Base-by-base conservation (phyloP, 768 basidiomycete species). In the Calvatia gigantea region DNA sequence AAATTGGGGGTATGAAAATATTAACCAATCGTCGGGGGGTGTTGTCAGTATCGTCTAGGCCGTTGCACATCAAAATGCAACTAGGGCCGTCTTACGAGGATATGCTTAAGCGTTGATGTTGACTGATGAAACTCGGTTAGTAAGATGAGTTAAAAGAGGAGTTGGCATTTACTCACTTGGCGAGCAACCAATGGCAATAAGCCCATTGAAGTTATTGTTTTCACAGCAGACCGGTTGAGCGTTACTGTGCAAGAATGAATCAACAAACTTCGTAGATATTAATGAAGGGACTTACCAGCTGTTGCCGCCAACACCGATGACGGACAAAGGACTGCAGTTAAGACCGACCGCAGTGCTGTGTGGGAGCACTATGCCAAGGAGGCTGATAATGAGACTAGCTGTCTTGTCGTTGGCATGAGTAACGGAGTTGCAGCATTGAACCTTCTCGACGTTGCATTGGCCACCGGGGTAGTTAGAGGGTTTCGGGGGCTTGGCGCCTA, bases 221-320 rank as follows among this genome's bases (percentile, higher is more conserved):
- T 67, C 58, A 63, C 81, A 82, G 65, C 80, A 82, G 39, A 80
- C 74, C 9, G 76, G 66, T 59, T 80, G 74, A 12, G 58, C 45
- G 4, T 57, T 37, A 68, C 77, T 79, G 47, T 14, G 19, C 15
- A 38, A 44, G 17, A 27, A 7, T 43, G 6, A 17, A 9, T 17
- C 19, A 49, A 15, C 28, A 9, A 4, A 38, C 38, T 49, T 45
- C 1, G 21, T 14, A 32, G 19, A 29, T 51, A 3, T 3, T 14
- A 12, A 42, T n/a, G 7, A 4, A 48, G 2, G 44, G 43, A 55
- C 66, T 49, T 59, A 74, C 73, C 74, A 74, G 37, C 61, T 52
- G 56, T 60, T 68, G 11, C 65, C 62, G 25, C 72, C 70, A 49
- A 69, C 41, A 9, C 73, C 76, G 49, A 70, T 27, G 12, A 50